Evolutionary conservation across 2,329 filamentous ascomycete species (phyloP).

Genomic region (Torrubiella hemipterigena): DNA sequence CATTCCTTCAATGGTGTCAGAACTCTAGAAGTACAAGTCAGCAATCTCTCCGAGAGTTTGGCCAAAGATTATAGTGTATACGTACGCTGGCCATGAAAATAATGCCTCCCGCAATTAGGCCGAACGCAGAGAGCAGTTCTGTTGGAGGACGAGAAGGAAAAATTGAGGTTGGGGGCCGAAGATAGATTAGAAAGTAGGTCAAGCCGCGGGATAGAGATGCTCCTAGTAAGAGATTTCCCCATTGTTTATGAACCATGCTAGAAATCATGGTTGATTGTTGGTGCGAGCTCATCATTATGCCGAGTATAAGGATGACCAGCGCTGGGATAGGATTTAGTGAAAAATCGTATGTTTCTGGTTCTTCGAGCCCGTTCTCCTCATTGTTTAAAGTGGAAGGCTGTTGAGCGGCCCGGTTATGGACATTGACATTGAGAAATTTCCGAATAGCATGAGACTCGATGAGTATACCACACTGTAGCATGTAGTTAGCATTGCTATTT

Average conservation of each 20-base stretch:
- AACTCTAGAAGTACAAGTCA: conserved; percentile 40
- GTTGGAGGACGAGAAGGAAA: conserved; percentile 78
- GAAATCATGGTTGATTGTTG: conserved; percentile 75
- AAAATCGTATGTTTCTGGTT: conserved; percentile 57
- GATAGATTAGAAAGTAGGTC: conserved; percentile 70
- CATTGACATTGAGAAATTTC: conserved; percentile 48
- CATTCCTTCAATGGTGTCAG: conserved; percentile 67
- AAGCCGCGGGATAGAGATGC: conserved; percentile 66
- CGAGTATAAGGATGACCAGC: conserved; percentile 74
- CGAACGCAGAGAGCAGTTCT: conserved; percentile 79
- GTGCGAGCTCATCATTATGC: conserved; percentile 92
- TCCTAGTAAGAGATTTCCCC: conserved; percentile 74
- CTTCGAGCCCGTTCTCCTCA: conserved; percentile 34
- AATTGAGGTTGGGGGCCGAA: conserved; percentile 69
- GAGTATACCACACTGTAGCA: conserved; percentile 62
- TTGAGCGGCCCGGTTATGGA: conserved; percentile 22
- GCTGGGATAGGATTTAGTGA: conserved; percentile 84
- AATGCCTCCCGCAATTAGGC: conserved; percentile 73
- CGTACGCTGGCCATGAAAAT: conserved; percentile 86
- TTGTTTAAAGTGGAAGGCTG: conserved; percentile 23
- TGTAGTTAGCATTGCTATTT: neutral
- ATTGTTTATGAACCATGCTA: conserved; percentile 87
- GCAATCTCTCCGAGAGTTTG: too few relatives aligned
- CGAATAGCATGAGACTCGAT: conserved; percentile 64
- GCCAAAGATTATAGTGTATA: too few relatives aligned